Base-by-base conservation (phyloP, 192 early-diverging fungal species). In the Diversispora eburnea region DNA sequence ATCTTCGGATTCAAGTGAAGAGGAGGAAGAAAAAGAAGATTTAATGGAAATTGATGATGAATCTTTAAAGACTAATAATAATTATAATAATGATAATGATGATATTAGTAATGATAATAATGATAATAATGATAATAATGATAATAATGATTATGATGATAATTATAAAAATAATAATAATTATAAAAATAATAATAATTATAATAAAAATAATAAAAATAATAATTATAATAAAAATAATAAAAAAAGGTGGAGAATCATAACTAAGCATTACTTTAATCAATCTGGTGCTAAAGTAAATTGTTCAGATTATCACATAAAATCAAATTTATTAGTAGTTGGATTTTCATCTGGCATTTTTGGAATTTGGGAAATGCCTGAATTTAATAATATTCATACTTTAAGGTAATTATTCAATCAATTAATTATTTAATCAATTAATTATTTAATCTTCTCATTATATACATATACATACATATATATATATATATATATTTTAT, bases 341-440 rank as follows among this genome's bases (percentile, higher is more conserved):
- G 98, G 97, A 7, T 97, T 98, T 76, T 85, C 86, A 60, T 91
- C 90, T 49, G 98, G 98, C 42, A 87, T 97, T 45, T 99, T 99
- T 88, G 98, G 97, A 1, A 91, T 99, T 55, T 99, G 96, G 93
- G 96, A 99, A 81, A 83, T 98, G 73, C 96, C 98, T 6, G 89
- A 90, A 60, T 97, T 98, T 72, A 94, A 78, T 72, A 91, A 93
- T 75, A 93, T 98, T 73, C 98, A 99, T 76, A 94, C 94, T 25
- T 81, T 99, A 25, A 96, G 91, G 92, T 93, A 86, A 73, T 33
- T n/a, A n/a, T 69, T 5, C 47, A 33, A 20, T 45, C 10, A 47
- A 57, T 17, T 9, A 41, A 4, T 22, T 33, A 25, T 15, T 43
- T 3, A 17, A 4, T 64, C 42, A 10, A 13, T 64, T 42, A 64